Percentiles rank a stretch among this genome's conserved stretches.
phyloP scores from a whole-genome alignment of 2,329 filamentous ascomycete genomes.

The Xylariaceae sp. region DNA sequence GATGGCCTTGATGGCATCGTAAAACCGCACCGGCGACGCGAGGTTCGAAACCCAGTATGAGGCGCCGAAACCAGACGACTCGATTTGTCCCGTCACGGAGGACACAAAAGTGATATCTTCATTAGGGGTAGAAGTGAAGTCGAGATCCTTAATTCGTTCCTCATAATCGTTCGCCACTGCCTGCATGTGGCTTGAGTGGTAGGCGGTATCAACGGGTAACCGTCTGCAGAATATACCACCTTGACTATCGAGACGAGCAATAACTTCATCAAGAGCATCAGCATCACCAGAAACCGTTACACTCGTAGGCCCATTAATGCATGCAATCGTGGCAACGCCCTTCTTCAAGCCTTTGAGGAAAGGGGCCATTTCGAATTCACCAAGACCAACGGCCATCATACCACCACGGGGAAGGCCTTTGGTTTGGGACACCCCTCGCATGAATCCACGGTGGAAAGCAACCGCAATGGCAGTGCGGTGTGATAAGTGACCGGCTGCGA shows the following conservation, averaged over 20 bases:
- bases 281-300: slow-evolving; percentile 12
- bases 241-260: background rate
- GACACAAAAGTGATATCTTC: slow-evolving; percentile 1
- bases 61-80: background rate
- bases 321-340: background rate
- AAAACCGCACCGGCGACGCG: slow-evolving; percentile 3
- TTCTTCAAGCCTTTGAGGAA: background rate
- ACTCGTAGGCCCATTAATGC: slow-evolving; percentile 4
- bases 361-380: background rate
- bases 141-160: background rate
- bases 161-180: slow-evolving; percentile 9
- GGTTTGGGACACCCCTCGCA: background rate
- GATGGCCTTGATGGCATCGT: background rate
- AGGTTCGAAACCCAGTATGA: slow-evolving; percentile 10
- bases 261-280: slow-evolving; percentile 8
- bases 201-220: slow-evolving; percentile 10
- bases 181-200: slow-evolving; percentile 14
- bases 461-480: slow-evolving; percentile 1
- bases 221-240: slow-evolving; percentile 1
- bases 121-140: background rate
- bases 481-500: slow-evolving; percentile 1
- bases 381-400: slow-evolving; percentile 12
- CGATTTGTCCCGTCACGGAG: slow-evolving; percentile 1
- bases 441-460: slow-evolving; percentile 9
- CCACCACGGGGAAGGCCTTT: slow-evolving; percentile 1